Evolutionary conservation across 179 eudicot species (phyloP).

Genomic region (Heliamphora pulchella): DNA sequence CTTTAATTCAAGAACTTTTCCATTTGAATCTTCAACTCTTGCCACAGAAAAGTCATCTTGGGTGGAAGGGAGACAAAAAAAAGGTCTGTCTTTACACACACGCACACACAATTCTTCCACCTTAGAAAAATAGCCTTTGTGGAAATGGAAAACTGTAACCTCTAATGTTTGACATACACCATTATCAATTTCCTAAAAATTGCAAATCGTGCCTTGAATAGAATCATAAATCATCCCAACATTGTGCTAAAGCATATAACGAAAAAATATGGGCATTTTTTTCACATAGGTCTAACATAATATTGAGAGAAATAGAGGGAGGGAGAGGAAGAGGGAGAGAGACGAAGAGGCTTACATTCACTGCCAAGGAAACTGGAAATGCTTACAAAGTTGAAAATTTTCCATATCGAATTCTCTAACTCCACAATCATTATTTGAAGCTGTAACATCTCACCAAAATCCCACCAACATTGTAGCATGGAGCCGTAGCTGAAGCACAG

Average conservation of each 20-base stretch:
- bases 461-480: too few relatives aligned
- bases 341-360: constrained; percentile 45
- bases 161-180: neutral
- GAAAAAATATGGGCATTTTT: neutral
- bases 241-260: neutral
- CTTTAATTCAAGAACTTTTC: too few relatives aligned
- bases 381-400: constrained; percentile 56
- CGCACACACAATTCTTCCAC: neutral
- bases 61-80: too few relatives aligned
- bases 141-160: neutral
- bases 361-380: constrained; percentile 66
- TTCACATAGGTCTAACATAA: neutral
- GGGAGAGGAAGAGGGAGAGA: neutral
- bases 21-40: too few relatives aligned
- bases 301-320: neutral
- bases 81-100: too few relatives aligned
- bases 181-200: neutral
- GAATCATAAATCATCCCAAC: neutral
- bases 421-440: constrained; percentile 77
- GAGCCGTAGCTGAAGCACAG: too few relatives aligned
- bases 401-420: constrained; percentile 78
- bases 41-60: too few relatives aligned
- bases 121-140: neutral
- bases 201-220: neutral
- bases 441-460: constrained; percentile 34